Base-by-base conservation (phyloP, 2,329 filamentous ascomycete genomes). In the Pestalotiopsis sp. region DNA sequence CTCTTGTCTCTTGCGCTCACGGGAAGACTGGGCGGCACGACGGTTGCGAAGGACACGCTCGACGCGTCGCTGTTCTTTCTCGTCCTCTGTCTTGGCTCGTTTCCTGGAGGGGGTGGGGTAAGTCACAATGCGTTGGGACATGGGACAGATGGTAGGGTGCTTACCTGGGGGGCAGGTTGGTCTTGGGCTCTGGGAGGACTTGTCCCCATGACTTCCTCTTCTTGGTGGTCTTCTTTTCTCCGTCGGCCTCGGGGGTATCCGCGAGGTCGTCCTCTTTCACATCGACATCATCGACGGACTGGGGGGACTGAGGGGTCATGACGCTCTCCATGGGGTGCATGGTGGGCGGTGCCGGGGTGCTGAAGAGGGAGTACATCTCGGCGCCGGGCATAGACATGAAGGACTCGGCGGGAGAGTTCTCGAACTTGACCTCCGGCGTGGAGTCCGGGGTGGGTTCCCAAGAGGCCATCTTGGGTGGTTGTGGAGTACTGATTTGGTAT, bases 161-260 rank as follows among this genome's bases (percentile, higher is more conserved):
- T 77, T 89, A 93, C 92, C 95, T 91, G 52, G 95, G 95, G 70
- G 95, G 95, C 7, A 98, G 90, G 78, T 95, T 97, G 39, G 96
- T 98, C 88, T 98, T 98, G 58, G 96, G 96, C 78, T 97, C 93
- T 20, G 96, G 96, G 56, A 98, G 90, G 80, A 97, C 93, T 82
- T 99, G 96, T 64, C 96, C 96, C 96, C 96, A 99, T 63, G 96
- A 98, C 84, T 98, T 99, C 77, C 96, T 88, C 89, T 98, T 98
- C 89, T 98, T 98, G 45, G 87, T 83, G 1, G 88, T 86, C 84
- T 93, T 96, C 86, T 93, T 93, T 61, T 91, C 88, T 0, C 0
- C 66, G 12, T 75, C 74, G 6, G 73, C 71, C 3, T 72, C 60
- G 4, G 73, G 67, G 4, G 71, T 68, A 2, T 73, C 67, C 1